Percentiles rank a stretch among this genome's conserved stretches.
phyloP scores from a whole-genome alignment of 2,329 filamentous ascomycete species.

The Chaetomiaceae sp. region DNA sequence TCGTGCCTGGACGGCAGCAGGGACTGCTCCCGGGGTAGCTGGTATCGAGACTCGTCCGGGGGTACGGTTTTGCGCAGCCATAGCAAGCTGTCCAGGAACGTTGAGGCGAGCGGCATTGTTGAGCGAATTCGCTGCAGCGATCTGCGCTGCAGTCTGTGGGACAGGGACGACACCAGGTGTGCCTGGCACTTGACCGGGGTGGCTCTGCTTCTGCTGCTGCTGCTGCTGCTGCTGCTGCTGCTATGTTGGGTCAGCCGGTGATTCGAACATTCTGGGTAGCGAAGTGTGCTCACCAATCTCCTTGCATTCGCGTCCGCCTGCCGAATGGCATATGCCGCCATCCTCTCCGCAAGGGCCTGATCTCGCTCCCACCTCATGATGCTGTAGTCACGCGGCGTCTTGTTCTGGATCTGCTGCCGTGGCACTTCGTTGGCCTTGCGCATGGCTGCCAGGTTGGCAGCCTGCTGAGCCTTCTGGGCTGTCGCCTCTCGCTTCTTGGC shows the following conservation, averaged over 20 bases:
- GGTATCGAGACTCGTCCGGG: conserved; percentile 53
- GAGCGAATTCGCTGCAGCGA: conserved; percentile 28
- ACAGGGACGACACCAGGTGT: conserved; percentile 37
- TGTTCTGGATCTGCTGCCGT: conserved; percentile 46
- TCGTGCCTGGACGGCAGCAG: conserved; percentile 45
- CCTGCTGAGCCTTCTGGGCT: conserved; percentile 82
- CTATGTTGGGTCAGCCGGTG: not conserved
- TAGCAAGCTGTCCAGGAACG: conserved; percentile 42
- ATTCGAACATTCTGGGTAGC: not conserved
- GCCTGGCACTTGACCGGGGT: conserved; percentile 43
- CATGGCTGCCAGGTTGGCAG: conserved; percentile 68
- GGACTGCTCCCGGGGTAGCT: conserved; percentile 48
- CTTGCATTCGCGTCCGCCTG: conserved; percentile 36
- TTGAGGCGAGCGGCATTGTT: conserved; percentile 39
- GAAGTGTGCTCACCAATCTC: conserved; percentile 25
- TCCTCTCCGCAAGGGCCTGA: conserved; percentile 58
- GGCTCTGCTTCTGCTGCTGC: conserved; percentile 32
- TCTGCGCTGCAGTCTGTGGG: conserved; percentile 34
- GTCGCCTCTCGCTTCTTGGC: conserved; percentile 89
- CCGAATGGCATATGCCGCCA: conserved; percentile 41
- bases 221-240: conserved; percentile 26
- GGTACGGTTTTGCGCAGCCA: conserved; percentile 39
- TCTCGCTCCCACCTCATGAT: conserved; percentile 84
- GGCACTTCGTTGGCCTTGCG: conserved; percentile 70
- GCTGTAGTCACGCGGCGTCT: conserved; percentile 89